These are phyloP conservation scores for Pyrus hybrid DNA, from an alignment of 331 rosid species.

Conservation along the genomic window DNA sequence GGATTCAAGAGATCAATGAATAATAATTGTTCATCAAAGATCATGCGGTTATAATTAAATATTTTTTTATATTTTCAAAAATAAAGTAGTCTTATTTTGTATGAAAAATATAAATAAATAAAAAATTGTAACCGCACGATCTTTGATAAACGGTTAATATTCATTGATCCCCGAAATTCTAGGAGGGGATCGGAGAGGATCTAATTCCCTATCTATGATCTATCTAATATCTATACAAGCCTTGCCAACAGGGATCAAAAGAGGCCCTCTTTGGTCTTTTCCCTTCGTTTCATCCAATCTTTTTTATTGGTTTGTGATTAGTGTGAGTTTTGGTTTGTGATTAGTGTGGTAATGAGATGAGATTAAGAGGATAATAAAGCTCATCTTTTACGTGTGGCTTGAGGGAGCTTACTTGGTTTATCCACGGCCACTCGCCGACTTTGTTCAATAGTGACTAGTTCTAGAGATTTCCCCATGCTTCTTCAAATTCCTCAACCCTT, in stretches of 20 bases:
- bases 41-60: too few species aligned
- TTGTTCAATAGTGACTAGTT: not conserved
- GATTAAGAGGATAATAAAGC: not conserved
- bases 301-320: not conserved
- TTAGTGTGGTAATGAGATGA: not conserved
- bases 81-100: fast-evolving
- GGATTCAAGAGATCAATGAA: too few species aligned
- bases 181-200: too few species aligned
- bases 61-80: too few species aligned
- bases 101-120: too few species aligned
- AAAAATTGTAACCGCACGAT: too few species aligned
- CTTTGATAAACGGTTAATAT: too few species aligned
- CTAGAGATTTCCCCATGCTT: too few species aligned
- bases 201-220: too few species aligned
- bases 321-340: not conserved
- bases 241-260: too few species aligned
- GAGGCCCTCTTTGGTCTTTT: not conserved
- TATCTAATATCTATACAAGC: too few species aligned
- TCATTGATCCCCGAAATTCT: too few species aligned
- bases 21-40: fast-evolving
- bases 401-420: constrained; percentile 22
- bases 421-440: constrained; percentile 12
- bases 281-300: not conserved
- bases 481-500: not conserved
- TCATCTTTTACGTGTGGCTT: constrained; percentile 13